Base-by-base conservation (phyloP, 768 basidiomycete species). In the Terana coerulea region DNA sequence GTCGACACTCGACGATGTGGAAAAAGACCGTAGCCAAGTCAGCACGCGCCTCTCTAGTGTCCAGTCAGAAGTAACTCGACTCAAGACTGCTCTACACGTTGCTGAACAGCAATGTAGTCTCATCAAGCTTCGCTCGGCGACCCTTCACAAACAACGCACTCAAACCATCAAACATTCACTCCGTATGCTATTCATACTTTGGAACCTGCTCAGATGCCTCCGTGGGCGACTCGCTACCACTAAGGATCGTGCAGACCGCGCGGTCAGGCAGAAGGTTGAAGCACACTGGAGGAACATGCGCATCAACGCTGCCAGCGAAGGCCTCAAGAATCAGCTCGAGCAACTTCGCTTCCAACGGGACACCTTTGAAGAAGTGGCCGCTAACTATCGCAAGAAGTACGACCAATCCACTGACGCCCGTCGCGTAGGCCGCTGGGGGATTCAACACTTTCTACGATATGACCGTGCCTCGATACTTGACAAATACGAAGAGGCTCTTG, bases 331-430 rank as follows among this genome's bases (percentile, higher is more conserved):
- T n/a, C 19, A 46, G 31, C 31, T 35, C 22, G 35, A 30, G 2
- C 48, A 44, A 26, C 26, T 50, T 5, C 34, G 24, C 9, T 5
- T 19, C 8, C 3, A 21, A 1, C 9, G 25, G 12, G 1, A n/a
- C 7, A 3, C 14, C 3, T n/a, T 17, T 41, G 9, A 28, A 49
- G 29, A 21, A 22, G 25, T 33, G 5, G 35, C 48, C 14, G 24
- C n/a, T 8, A 12, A 15, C 14, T 55, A 47, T 28, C 41, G 48
- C n/a, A 17, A 8, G 1, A 25, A 39, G 30, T 51, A 55, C 44
- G 17, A 45, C 41, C 25, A 45, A 9, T 55, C 53, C 2, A 24
- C 51, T 19, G 36, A 51, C 19, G 33, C 47, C n/a, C 53, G 53
- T 3, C 40, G 46, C 24, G 15, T 12, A 1, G n/a, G 42, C 53